A percentile compares a stretch with the other conserved stretches of the same genome.
phyloP scores from a whole-genome alignment of 1,284 basidiomycete species.

The Malassezia yamatoensis region DNA sequence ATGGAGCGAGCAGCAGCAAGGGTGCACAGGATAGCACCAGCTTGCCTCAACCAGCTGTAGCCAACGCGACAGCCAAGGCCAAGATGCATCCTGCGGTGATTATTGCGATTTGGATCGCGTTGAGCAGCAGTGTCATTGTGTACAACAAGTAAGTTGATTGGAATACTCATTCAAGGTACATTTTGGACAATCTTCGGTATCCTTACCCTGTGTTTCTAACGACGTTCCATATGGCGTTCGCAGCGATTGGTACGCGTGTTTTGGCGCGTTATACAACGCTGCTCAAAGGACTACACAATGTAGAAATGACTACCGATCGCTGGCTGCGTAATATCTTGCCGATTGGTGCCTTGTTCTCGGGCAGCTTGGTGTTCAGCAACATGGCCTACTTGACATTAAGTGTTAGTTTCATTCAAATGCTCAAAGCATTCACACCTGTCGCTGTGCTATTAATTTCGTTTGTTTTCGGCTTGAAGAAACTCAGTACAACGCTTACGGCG shows the following conservation, averaged over 20 bases:
- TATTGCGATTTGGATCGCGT: slow-evolving; percentile 78
- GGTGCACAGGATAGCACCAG: background rate
- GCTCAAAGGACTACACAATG: slow-evolving; percentile 75
- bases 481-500: slow-evolving; percentile 64
- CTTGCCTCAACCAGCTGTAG: slow-evolving; percentile 17
- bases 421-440: slow-evolving; percentile 95
- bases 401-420: slow-evolving; percentile 94
- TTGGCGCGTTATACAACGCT: slow-evolving; percentile 77
- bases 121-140: slow-evolving; percentile 81
- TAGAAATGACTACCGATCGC: slow-evolving; percentile 58
- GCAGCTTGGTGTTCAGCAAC: slow-evolving; percentile 81
- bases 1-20: background rate
- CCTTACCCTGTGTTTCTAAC: slow-evolving; percentile 49
- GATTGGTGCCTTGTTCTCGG: slow-evolving; percentile 83
- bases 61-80: slow-evolving; percentile 22
- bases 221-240: slow-evolving; percentile 48
- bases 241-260: slow-evolving; percentile 79
- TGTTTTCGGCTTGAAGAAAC: slow-evolving; percentile 76
- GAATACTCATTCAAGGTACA: slow-evolving; percentile 54
- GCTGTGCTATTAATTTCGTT: slow-evolving; percentile 91
- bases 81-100: slow-evolving; percentile 55
- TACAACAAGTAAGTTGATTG: slow-evolving; percentile 59
- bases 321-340: slow-evolving; percentile 69
- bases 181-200: slow-evolving; percentile 53
- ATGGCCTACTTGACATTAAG: slow-evolving; percentile 84